Conservation (phyloP, 371 early-diverging fungal species). For the Coemansia sp. region DNA sequence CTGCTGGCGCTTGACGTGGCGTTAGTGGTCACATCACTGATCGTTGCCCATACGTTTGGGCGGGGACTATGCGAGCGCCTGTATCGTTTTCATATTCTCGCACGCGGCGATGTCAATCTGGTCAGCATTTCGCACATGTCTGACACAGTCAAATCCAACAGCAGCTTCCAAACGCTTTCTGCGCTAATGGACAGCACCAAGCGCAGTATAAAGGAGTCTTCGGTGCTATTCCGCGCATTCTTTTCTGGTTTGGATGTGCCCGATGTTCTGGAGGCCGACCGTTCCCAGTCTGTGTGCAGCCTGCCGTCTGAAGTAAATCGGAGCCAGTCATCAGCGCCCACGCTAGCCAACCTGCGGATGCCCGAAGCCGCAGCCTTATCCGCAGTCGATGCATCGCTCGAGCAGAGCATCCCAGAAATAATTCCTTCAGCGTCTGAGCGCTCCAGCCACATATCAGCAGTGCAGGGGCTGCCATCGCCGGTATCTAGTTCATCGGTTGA, state of each 20-base stretch:
- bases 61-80: slow-evolving; percentile 27
- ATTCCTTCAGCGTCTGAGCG: slow-evolving; percentile 1
- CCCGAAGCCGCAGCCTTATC: background rate
- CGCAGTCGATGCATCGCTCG: background rate
- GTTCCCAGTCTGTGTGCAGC: background rate
- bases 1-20: slow-evolving; percentile 20
- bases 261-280: background rate
- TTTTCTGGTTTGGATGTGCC: slow-evolving; percentile 21
- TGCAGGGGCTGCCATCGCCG: background rate
- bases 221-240: slow-evolving; percentile 24
- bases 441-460: background rate
- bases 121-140: background rate
- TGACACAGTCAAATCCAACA: background rate
- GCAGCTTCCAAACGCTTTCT: background rate
- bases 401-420: slow-evolving; percentile 2
- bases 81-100: slow-evolving; percentile 26
- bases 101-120: slow-evolving; percentile 22
- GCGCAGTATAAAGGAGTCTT: slow-evolving; percentile 29
- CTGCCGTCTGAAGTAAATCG: background rate
- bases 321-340: background rate
- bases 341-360: background rate
- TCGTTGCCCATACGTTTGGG: slow-evolving; percentile 24
- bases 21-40: slow-evolving; percentile 4
- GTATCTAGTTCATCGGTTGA: background rate
- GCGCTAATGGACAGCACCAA: slow-evolving; percentile 14